phyloP scores from a whole-genome alignment of 345 rosid species.

The Salix udensis region DNA sequence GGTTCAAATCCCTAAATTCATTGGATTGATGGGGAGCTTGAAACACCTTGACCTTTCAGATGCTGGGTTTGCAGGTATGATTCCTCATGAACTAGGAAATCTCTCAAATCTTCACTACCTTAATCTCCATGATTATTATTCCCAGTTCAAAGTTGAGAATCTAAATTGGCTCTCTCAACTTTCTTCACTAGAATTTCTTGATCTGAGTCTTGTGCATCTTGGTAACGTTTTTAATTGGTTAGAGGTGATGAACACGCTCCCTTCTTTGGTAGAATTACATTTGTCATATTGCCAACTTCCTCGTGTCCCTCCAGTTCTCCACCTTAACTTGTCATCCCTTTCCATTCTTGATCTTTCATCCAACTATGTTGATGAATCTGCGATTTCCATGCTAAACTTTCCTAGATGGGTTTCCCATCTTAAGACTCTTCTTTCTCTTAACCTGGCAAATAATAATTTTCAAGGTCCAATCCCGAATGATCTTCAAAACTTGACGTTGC shows the following conservation, averaged over 20 bases:
- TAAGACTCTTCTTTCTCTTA: conserved; percentile 5
- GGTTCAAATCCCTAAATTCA: conserved; percentile 9
- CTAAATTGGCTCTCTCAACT: conserved; percentile 27
- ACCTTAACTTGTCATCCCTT: conserved; percentile 23
- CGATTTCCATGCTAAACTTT: neutral
- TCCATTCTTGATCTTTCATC: conserved; percentile 12
- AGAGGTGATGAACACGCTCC: conserved; percentile 8
- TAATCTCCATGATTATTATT: neutral
- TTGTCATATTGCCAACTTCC: conserved; percentile 1
- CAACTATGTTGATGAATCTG: neutral
- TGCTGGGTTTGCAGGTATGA: conserved; percentile 17
- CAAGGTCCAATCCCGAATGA: neutral
- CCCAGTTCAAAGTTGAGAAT: neutral
- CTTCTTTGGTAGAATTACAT: conserved; percentile 11
- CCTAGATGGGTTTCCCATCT: conserved; percentile 20
- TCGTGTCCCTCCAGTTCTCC: neutral
- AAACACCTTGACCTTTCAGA: conserved; percentile 22
- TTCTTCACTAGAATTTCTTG: conserved; percentile 17
- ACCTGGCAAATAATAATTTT: neutral
- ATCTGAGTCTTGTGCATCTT: conserved; percentile 10
- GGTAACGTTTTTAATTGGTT: conserved; percentile 7
- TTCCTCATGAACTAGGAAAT: conserved; percentile 27
- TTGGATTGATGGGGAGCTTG: conserved; percentile 8
- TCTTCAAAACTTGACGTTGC: neutral
- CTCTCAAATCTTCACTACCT: conserved; percentile 23